Base-by-base conservation (phyloP, 2,329 filamentous ascomycete species). In the Ceratocystis ficicola region DNA sequence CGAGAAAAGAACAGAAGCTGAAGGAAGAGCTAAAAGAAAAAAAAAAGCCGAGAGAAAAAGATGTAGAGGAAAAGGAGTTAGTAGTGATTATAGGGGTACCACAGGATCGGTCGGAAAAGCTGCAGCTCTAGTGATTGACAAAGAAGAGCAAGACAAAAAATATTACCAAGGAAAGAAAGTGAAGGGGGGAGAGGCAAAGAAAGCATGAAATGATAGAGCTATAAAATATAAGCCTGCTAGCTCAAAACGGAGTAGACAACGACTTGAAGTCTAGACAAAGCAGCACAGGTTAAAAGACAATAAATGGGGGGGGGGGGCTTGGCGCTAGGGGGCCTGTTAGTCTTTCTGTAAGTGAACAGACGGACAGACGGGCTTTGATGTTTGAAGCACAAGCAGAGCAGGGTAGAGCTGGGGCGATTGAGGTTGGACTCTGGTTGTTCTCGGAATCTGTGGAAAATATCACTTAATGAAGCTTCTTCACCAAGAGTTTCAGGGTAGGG, bases 331-430 rank as follows among this genome's bases (percentile, higher is more conserved):
- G 48, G 8, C 20, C 48, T 52, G 48, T 52, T 20, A 6, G 15
- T 52, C n/a, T 52, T 52, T 15, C 25, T 59, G 52, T 57, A 59
- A 59, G 52, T 59, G 52, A 59, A 32, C 52, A 17, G 17, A 22
- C 22, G 46, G 25, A 32, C 52, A 17, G 17, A 22, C 22, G 46
- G 25, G 28, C 48, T 36, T 36, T 25, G 48, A n/a, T 25, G 48
- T 52, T 10, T 52, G 20, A 15, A 36, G 7, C 3, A n/a, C n/a
- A 48, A n/a, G 44, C 44, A 48, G 15, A 17, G n/a, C 44, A 48
- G 44, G 44, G 44, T 20, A n/a, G 44, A 20, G 5, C 44, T 6
- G 44, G 17, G 44, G 17, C n/a, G 44, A 20, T 55, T 15, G 12
- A 28, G 22, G 52, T 5, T 59, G 52, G 52, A 59, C 52, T 59